Evolutionary conservation across 129 eudicot species (phyloP), one percentile per base, ranked within the genome.

Genomic region (Chrysanthemum seticuspe): DNA sequence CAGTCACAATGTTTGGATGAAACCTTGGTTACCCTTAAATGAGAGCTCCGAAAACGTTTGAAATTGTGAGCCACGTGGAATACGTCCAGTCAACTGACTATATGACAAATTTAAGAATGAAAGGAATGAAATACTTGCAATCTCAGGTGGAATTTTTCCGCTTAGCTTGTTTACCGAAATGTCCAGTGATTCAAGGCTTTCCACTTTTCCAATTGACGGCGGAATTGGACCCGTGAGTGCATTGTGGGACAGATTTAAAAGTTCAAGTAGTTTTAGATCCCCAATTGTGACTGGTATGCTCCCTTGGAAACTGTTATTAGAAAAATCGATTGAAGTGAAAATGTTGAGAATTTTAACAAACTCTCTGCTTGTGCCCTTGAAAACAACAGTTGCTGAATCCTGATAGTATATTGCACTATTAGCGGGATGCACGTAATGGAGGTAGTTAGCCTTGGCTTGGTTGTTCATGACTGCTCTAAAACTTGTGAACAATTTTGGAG

Each of bases 281-380:
- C 78, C 86, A 47, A 78, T 3, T 67, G 71, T 76, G 2, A 15
- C 62, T 18, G 87, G 80, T 74, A 73, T 62, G 16, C 23, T 58
- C 48, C 87, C 84, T 36, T 79, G 70, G 55, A 83, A 75, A 36
- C n/a, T 60, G 80, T 79, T 79, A 75, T 49, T 65, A 10, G 87
- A 79, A 52, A 83, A 54, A 68, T 83, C 87, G n/a, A 83, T 36
- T 31, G 75, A 51, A 59, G 78, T 76, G 61, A 81, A 81, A 14
- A 81, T n/a, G n/a, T 70, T 76, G 15, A 81, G 47, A 36, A 81
- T 54, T 48, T 81, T 75, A 12, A 19, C 56, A 66, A 76, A n/a
- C 56, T 81, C 66, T 53, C 47, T 63, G 57, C 18, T 49, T 55
- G 6, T 1, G 16, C 81, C 68, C 68, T 75, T 81, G 55, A 68